Evolutionary conservation across 2,329 filamentous ascomycete species (phyloP), one percentile per base, ranked within the genome.

Genomic region (Dactylellina parvicollis): DNA sequence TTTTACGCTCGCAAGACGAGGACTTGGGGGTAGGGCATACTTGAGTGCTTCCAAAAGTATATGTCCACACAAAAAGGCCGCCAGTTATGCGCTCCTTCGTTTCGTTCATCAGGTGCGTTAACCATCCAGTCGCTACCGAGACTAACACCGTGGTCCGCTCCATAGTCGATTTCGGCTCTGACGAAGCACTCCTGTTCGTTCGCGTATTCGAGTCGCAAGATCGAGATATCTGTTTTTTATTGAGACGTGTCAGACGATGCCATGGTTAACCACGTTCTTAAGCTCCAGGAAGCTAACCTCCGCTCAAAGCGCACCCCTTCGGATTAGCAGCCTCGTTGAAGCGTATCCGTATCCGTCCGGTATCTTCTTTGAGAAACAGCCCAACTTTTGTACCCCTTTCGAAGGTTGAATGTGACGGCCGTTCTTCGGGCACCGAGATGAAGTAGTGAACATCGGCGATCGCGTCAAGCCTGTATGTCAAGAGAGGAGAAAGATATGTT

Each of bases 1-100:
- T 10, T 12, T 36, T 22, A 4, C n/a, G n/a, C n/a, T n/a, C n/a
- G 12, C n/a, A 36, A 14, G 18, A 26, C 24, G 18, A n/a, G 0
- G 22, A 16, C 24, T 18, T 22, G 22, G 10, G 46, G 46, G 20
- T 5, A 3, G 10, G 60, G n/a, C 69, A 46, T 49, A 73, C 69
- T 66, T 16, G 69, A 73, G 20, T 73, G 69, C 24, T 73, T 73
- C 69, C 69, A 73, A 32, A 73, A 73, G 60, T 73, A 73, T 16
- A 73, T 16, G 49, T 73, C 69, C 20, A 73, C 47, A 7, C 69
- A 73, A 36, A 73, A 73, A 4, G 69, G 69, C 26, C 69, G 55
- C 69, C 69, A 73, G 50, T 73, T 73, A 34, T 73, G 69, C 40
- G 61, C 38, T 7, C 69, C 69, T 7, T 73, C 69, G 16, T 73